Evolutionary conservation across 805 yeast species (phyloP), one percentile per base, ranked within the genome.

Genomic region (Lachancea mirantina): DNA sequence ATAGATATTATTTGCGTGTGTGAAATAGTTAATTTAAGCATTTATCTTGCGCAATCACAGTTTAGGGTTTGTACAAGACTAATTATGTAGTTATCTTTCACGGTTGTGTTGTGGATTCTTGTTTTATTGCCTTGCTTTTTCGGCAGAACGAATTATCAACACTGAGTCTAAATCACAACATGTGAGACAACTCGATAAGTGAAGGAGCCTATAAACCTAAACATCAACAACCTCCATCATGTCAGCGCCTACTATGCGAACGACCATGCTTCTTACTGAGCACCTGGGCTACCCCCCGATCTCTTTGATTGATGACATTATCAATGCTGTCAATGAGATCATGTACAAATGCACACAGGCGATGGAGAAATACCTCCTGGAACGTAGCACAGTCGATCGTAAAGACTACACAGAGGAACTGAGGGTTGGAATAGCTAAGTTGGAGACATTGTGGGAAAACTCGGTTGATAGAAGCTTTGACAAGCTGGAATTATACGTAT

Each of bases 241-340:
- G 65, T 46, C 62, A 5, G 62, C 59, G 3, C 62, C 67, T 3
- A 57, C 56, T 15, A 40, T 61, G 42, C 48, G 50, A 16, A 49
- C 72, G 1, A 68, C 72, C 6, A 66, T 71, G 26, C 46, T 85
- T 11, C 64, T 88, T 31, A 82, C 95, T 1, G 96, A 87, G 57
- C 95, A 87, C 52, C 61, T 88, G 21, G 95, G 84, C 21, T 84
- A 72, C 48, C 82, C 92, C 6, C 95, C 96, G 0, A 70, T 85
- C 7, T 73, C 88, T 1, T 61, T 87, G 9, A 70, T 88, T 5
- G 96, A 88, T 47, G 95, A 84, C 48, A 78, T 88, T 8, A 84
- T 87, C 45, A 85, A 87, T 55, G 83, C 85, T 1, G 92, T 84
- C 15, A 87, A 87, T 49, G 85, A 77, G 32, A 74, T 84, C 17